Base-by-base conservation (phyloP, 164 flowering plant genomes). In the Chloranthus sessilifolius region DNA sequence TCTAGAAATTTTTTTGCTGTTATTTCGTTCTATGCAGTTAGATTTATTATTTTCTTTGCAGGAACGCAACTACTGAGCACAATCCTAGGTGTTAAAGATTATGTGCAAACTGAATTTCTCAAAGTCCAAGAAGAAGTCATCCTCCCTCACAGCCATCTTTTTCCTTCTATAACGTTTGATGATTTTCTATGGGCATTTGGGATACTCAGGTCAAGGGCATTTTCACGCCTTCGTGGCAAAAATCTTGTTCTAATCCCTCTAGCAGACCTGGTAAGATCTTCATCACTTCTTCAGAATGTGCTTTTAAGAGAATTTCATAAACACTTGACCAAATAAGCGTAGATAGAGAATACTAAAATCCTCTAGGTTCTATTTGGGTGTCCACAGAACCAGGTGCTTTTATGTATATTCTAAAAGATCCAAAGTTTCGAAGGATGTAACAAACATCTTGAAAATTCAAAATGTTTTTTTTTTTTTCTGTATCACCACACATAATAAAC, bases 141-240 rank as follows among this genome's bases (percentile, higher is more conserved):
- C 45, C 61, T 68, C 11, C 85, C 81, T 11, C 45, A 85, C 75
- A 74, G 60, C 68, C 37, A 73, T 56, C 77, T 92, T 4, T 92
- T 92, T 52, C 88, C 95, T 23, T 65, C 68, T 57, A 62, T 85
- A 56, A 82, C 91, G 15, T 42, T 66, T 42, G 82, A 78, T 41
- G 96, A 92, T 56, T 92, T 92, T 74, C 53, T 82, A 6, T 92
- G 96, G 98, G 98, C 96, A 53, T 92, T 92, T 69, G 96, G 87
- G 36, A 75, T 85, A 31, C 84, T 92, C 30, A 79, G 87, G 63
- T 92, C 98, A 50, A 76, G 95, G 57, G 84, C 91, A 59, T 88
- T 92, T 66, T 82, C 98, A 26, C 85, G 84, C 30, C 84, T 85
- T 48, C 81, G 91, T 25, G 95, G 89, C 29, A 79, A 88, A 72